phyloP scores from a whole-genome alignment of 495 filamentous ascomycete species.

The Xylaria telfairii region DNA sequence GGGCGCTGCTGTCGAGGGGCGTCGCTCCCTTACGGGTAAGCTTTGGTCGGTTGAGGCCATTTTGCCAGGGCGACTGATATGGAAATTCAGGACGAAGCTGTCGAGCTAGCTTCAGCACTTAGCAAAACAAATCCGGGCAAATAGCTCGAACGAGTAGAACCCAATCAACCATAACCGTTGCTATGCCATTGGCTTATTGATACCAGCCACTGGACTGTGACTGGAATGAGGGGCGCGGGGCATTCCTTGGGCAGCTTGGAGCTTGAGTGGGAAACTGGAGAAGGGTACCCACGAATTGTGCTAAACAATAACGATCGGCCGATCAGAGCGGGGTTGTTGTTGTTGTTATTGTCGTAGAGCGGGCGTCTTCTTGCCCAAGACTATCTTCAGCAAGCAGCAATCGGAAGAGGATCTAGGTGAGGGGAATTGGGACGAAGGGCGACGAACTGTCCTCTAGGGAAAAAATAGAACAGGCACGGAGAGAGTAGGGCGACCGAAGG shows the following conservation, averaged over 20 bases:
- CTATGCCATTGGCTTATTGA: background rate
- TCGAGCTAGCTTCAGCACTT: background rate
- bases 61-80: background rate
- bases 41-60: conserved; percentile 44
- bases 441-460: background rate
- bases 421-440: background rate
- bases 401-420: background rate
- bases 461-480: background rate
- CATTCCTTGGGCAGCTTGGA: background rate
- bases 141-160: background rate
- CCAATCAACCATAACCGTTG: background rate
- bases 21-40: conserved; percentile 58
- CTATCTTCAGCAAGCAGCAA: background rate
- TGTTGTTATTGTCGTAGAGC: background rate
- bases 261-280: conserved; percentile 20
- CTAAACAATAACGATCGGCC: background rate
- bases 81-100: background rate
- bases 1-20: conserved; percentile 79
- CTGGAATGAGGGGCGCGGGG: conserved; percentile 25
- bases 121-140: background rate
- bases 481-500: background rate
- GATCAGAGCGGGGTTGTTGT: conserved; percentile 17
- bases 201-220: background rate
- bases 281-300: conserved; percentile 13
- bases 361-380: background rate